Conservation (phyloP, 2,329 filamentous ascomycete species). For the Nemania abortiva region DNA sequence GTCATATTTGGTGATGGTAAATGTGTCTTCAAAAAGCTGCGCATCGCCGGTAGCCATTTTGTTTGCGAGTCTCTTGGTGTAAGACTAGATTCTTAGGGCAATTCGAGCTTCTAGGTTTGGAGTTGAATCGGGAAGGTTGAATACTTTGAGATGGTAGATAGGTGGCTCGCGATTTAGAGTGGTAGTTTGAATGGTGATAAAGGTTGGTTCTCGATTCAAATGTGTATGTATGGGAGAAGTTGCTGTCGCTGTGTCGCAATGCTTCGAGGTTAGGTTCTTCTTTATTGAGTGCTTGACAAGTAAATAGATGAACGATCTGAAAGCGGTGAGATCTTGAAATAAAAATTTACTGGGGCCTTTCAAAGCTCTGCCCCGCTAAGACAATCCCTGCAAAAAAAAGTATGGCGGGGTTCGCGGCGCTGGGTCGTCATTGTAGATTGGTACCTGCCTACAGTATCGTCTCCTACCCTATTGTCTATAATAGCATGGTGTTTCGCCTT, state of each 20-base stretch:
- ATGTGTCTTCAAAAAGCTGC: slow-evolving; percentile 92
- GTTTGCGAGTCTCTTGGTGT: slow-evolving; percentile 10
- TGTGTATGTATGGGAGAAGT: too few relatives aligned
- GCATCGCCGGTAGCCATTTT: slow-evolving; percentile 77
- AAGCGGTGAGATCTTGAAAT: slow-evolving; percentile 46
- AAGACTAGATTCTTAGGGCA: neutral
- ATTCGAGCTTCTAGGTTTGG: neutral
- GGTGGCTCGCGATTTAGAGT: neutral
- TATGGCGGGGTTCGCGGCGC: slow-evolving; percentile 22
- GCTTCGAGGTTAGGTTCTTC: neutral
- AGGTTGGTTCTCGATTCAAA: neutral
- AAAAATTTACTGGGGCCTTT: slow-evolving; percentile 42
- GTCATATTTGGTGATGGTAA: slow-evolving; percentile 84
- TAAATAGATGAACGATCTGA: slow-evolving; percentile 34
- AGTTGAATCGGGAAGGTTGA: neutral
- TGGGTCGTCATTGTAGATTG: too few relatives aligned
- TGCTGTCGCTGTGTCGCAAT: neutral
- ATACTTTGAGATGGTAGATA: neutral
- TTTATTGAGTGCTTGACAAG: slow-evolving; percentile 7
- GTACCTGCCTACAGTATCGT: too few relatives aligned
- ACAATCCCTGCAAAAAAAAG: slow-evolving; percentile 17
- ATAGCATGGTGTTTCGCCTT: neutral
- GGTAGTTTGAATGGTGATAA: neutral
- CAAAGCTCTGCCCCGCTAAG: slow-evolving; percentile 42
- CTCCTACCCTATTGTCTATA: too few relatives aligned